Base-by-base conservation (phyloP, 2,329 filamentous ascomycete genomes). In the Aspergillus arachidicola region DNA sequence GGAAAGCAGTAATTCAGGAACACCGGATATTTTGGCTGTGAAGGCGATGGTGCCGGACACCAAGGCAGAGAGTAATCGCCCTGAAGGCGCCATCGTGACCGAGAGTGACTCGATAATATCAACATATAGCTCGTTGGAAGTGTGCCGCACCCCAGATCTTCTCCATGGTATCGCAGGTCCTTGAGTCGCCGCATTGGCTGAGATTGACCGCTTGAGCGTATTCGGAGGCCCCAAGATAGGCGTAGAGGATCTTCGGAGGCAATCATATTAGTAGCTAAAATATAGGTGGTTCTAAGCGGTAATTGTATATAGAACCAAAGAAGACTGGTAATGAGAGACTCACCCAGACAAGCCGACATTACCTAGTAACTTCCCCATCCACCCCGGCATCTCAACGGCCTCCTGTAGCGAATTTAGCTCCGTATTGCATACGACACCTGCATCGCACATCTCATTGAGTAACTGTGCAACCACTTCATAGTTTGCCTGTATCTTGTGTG, bases 401-500 rank as follows among this genome's bases (percentile, higher is more conserved):
- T 99, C 95, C 71, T 93, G 87, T 72, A 99, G 80, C 23, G 94
- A 92, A 82, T 99, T 98, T 11, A 92, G 91, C 77, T 99, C 95
- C 1, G 94, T 97, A 61, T 93, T 96, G 73, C 87, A 91, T 41
- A 97, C 86, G n/a, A 89, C 86, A 19, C 95, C 95, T 46, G 89
- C 92, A 83, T 99, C 95, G 76, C 95, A 97, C 91, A 99, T 96
- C 80, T 99, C 95, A 65, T 89, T 92, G 63, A 98, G 84, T 30
- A 99, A 82, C 80, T 99, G 95, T 21, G 94, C 94, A 38, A 96
- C 91, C 32, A 98, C 90, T 86, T 98, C 92, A 79, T 98, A 98
- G 78, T 88, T 93, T 69, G 84, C 86, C 78, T 97, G 93, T 68
- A 99, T 90, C 82, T 95, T 97, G 74, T 86, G 87, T 23, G 93